Evolutionary conservation across 192 early-diverging fungal species (phyloP), one percentile per base, ranked within the genome.

Genomic region (Pilaira anomala): DNA sequence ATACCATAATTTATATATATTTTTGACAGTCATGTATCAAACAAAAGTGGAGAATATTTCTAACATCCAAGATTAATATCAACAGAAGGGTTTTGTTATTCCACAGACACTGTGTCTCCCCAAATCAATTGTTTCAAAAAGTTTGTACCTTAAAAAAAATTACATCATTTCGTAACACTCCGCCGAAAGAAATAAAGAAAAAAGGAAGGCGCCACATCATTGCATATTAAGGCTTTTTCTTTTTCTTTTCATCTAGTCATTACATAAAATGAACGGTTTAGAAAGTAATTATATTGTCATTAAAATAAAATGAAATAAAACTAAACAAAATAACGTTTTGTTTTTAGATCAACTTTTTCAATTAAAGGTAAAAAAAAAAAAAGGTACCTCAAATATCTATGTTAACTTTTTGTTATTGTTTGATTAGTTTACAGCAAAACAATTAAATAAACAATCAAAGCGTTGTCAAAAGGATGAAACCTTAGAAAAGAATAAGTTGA

Each of bases 381-480:
- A 3, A 45, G 11, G 16, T 28, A 26, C 9, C 28, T 14, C 25
- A 12, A 22, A 18, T 40, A 57, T 22, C 30, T 19, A 24, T 30
- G 16, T 57, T 36, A 39, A 57, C 45, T 18, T 5, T 25, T 18
- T 11, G 33, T 14, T 21, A 29, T 29, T 56, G 7, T 49, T 55
- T 30, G 48, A 62, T 51, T 76, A 98, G 92, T 91, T 96, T 44
- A 93, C 91, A 51, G 90, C 94, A 39, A 98, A 96, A 74, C 86
- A 87, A 73, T 79, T 98, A 70, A 82, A 86, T 49, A 82, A 88
- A 55, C 86, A 94, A 65, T 81, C 95, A 18, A 94, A 93, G 69
- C 87, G 88, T 71, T 89, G 87, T 55, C 72, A 76, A 44, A 97
- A 96, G 75, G 94, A 95, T 73, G 93, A 94, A 68, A 76, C 62